Evolutionary conservation across 345 rosid species (phyloP).

Genomic region (Murraya koenigii): DNA sequence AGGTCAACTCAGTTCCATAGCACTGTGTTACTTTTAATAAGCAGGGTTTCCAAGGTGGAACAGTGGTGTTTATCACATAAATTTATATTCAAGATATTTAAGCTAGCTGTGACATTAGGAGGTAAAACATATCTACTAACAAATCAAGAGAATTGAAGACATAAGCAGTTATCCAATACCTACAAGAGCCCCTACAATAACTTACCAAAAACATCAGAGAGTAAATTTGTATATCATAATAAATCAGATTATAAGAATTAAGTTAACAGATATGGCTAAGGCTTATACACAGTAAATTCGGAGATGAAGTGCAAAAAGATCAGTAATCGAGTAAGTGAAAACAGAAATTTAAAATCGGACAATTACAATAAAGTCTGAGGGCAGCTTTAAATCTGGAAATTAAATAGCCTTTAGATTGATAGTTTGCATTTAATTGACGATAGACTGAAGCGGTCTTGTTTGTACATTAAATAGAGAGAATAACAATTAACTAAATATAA

Average conservation of each 20-base stretch:
- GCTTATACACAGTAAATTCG: background rate
- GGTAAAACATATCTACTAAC: background rate
- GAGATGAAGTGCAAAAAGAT: background rate
- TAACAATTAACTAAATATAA: background rate
- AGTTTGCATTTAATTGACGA: slow-evolving; percentile 1
- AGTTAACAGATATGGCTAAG: background rate
- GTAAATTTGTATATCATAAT: background rate
- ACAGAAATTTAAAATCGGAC: background rate
- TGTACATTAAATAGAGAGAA: background rate
- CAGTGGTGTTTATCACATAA: background rate
- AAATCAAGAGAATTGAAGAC: background rate
- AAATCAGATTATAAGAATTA: background rate
- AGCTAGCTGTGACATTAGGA: background rate
- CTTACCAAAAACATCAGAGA: background rate
- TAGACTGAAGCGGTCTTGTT: background rate
- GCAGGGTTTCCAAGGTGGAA: background rate
- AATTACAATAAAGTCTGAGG: background rate
- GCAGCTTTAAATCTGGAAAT: background rate
- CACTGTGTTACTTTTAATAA: too few relatives aligned
- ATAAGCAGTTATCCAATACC: background rate
- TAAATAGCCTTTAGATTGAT: background rate
- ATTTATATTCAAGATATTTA: background rate
- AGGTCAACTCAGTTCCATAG: background rate
- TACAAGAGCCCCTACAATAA: background rate
- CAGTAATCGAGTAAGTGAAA: background rate